phyloP scores from a whole-genome alignment of 352 stramenopile species.

The Hyaloperonospora brassicae region DNA sequence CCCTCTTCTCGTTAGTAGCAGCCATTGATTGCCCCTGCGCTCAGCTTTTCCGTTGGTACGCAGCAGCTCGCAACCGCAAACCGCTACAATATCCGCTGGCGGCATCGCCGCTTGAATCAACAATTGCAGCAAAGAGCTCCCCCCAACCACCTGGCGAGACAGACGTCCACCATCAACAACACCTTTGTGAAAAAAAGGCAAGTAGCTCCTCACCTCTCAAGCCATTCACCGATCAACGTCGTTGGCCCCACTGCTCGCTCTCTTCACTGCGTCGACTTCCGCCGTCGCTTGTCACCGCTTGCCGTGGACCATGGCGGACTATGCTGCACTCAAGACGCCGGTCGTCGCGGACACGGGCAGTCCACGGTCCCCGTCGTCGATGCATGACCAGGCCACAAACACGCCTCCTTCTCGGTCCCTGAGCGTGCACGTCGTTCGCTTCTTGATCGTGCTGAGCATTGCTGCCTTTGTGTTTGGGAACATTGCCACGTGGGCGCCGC shows the following conservation, averaged over 20 bases:
- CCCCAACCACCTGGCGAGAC: too few relatives aligned
- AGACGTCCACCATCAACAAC: too few relatives aligned
- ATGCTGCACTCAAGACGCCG: conserved; percentile 26
- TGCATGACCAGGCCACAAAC: background rate
- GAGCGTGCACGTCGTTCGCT: conserved; percentile 25
- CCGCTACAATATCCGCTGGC: too few relatives aligned
- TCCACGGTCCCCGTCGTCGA: background rate
- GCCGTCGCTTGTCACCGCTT: background rate
- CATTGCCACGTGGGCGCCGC: conserved; percentile 43
- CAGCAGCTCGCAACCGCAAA: too few relatives aligned
- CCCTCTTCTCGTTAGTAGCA: too few relatives aligned
- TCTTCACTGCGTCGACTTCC: too few relatives aligned
- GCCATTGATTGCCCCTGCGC: too few relatives aligned
- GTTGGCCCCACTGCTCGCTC: background rate
- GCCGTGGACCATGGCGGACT: conserved; percentile 18
- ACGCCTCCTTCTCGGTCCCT: conserved; percentile 4
- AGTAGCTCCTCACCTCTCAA: too few relatives aligned
- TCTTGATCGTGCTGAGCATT: conserved; percentile 30
- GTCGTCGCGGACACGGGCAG: conserved; percentile 11
- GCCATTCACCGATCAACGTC: too few relatives aligned
- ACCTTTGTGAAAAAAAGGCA: too few relatives aligned
- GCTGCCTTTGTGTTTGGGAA: conserved; percentile 53
- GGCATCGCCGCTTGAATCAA: conserved; percentile 1
- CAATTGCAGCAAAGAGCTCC: conserved; percentile 1
- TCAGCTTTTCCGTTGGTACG: too few relatives aligned